phyloP scores from a whole-genome alignment of 208 protist species.

The Crithidia thermophila region DNA sequence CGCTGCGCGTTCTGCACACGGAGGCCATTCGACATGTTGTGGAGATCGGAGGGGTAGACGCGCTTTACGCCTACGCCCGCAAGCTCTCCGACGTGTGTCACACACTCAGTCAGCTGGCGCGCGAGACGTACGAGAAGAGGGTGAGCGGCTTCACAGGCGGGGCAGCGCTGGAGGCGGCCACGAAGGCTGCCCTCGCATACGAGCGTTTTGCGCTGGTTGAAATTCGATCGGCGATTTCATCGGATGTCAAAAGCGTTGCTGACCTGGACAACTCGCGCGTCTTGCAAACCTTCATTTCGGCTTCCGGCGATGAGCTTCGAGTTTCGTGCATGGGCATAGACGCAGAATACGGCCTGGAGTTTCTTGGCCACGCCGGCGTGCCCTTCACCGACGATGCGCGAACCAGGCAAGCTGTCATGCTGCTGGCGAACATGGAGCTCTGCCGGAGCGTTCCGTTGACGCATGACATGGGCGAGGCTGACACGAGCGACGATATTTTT shows the following conservation, averaged over 20 bases:
- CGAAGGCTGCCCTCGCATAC: slow-evolving; percentile 58
- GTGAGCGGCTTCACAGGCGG: background rate
- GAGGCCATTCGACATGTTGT: slow-evolving; percentile 63
- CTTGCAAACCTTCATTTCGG: slow-evolving; percentile 74
- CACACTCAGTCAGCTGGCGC: slow-evolving; percentile 56
- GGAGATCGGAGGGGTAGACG: slow-evolving; percentile 46
- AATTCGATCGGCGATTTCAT: slow-evolving; percentile 46
- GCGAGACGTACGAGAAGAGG: background rate
- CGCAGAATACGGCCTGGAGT: slow-evolving; percentile 80
- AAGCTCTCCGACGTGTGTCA: slow-evolving; percentile 55
- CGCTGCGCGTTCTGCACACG: slow-evolving; percentile 73
- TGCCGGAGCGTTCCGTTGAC: slow-evolving; percentile 31
- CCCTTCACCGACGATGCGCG: slow-evolving; percentile 45
- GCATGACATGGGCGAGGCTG: slow-evolving; percentile 19
- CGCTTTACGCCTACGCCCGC: slow-evolving; percentile 54
- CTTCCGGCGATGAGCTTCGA: slow-evolving; percentile 44
- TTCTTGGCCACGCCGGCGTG: slow-evolving; percentile 63
- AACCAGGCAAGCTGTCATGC: slow-evolving; percentile 24
- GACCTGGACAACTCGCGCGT: slow-evolving; percentile 74
- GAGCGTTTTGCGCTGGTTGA: slow-evolving; percentile 59
- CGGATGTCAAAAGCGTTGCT: slow-evolving; percentile 43
- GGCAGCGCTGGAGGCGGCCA: slow-evolving; percentile 1
- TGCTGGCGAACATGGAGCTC: slow-evolving; percentile 24
- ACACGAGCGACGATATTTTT: slow-evolving; percentile 23
- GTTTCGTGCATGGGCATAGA: slow-evolving; percentile 60